Percentiles rank a stretch among this genome's conserved stretches.
Conservation (phyloP, 257 asterid species). For the Solanum bukasovii region DNA sequence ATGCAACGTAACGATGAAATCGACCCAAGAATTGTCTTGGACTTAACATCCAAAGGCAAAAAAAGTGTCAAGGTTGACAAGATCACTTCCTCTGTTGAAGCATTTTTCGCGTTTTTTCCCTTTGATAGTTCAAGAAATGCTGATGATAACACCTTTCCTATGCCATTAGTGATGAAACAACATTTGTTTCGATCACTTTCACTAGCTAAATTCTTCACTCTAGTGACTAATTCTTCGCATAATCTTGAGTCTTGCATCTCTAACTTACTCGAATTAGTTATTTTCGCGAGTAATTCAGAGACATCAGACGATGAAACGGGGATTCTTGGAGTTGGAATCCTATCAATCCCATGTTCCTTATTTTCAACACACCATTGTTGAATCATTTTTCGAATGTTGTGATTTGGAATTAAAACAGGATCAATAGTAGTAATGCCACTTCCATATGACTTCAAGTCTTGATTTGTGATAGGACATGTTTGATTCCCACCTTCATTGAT, state of each 20-base stretch:
- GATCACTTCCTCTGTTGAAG: conserved; percentile 15
- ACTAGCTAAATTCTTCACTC: conserved; percentile 13
- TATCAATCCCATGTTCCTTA: conserved; percentile 23
- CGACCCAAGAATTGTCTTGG: conserved; percentile 17
- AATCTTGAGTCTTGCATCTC: background rate
- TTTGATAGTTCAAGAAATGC: conserved; percentile 23
- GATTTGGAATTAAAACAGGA: conserved; percentile 19
- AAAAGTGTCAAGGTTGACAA: conserved; percentile 17
- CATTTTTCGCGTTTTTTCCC: background rate
- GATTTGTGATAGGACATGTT: conserved; percentile 47
- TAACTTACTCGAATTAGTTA: background rate
- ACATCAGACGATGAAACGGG: conserved; percentile 25
- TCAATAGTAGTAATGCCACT: background rate
- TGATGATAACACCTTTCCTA: conserved; percentile 14
- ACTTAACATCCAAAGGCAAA: conserved; percentile 21
- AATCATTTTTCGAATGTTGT: conserved; percentile 26
- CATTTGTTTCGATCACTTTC: conserved; percentile 39
- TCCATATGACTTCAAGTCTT: background rate
- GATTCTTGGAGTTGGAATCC: conserved; percentile 40
- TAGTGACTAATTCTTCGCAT: conserved; percentile 15
- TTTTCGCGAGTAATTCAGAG: conserved; percentile 1
- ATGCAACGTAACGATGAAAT: conserved; percentile 15
- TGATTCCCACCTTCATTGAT: conserved; percentile 23
- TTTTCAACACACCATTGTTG: conserved; percentile 56
- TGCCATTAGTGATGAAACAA: conserved; percentile 19